These are phyloP conservation scores for Microascus cirrosus DNA, from an alignment of 2,329 filamentous ascomycete genomes.

Conservation along the genomic window DNA sequence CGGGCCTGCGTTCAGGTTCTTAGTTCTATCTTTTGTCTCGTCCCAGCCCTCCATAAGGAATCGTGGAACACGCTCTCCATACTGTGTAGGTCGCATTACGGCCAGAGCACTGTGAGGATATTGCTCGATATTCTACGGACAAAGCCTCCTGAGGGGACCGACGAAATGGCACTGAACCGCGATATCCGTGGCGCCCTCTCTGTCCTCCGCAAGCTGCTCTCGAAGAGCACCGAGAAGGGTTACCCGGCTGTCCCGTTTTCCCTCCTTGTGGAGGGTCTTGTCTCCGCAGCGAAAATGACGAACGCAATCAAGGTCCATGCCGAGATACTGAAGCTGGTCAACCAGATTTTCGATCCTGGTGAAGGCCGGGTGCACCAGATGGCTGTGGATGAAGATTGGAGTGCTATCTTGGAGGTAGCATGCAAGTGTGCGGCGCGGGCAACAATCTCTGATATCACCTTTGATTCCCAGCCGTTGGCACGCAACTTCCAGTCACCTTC, in stretches of 20 bases:
- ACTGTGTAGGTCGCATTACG: constrained; percentile 62
- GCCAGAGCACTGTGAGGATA: constrained; percentile 55
- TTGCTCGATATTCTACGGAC: constrained; percentile 50
- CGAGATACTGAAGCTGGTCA: constrained; percentile 39
- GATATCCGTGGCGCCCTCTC: constrained; percentile 52
- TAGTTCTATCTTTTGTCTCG: constrained; percentile 59
- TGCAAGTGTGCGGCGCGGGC: constrained; percentile 31
- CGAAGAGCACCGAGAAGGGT: constrained; percentile 45
- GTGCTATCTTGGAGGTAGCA: constrained; percentile 46
- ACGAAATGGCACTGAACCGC: constrained; percentile 39
- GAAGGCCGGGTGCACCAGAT: constrained; percentile 41
- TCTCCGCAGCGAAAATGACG: constrained; percentile 33
- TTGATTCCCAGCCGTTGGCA: neutral
- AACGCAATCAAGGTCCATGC: constrained; percentile 31
- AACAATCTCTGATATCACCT: neutral
- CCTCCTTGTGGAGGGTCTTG: constrained; percentile 45
- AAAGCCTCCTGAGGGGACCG: constrained; percentile 29
- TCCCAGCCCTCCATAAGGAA: constrained; percentile 46
- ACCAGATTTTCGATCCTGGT: constrained; percentile 42
- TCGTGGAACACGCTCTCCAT: constrained; percentile 63
- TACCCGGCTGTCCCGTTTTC: constrained; percentile 50
- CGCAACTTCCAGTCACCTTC: neutral
- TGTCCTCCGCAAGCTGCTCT: constrained; percentile 51
- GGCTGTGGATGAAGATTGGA: constrained; percentile 57
- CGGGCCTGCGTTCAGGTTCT: constrained; percentile 58